Conservation (phyloP, 1,139 yeast species). For the Debaryomyces psychrophilus region DNA sequence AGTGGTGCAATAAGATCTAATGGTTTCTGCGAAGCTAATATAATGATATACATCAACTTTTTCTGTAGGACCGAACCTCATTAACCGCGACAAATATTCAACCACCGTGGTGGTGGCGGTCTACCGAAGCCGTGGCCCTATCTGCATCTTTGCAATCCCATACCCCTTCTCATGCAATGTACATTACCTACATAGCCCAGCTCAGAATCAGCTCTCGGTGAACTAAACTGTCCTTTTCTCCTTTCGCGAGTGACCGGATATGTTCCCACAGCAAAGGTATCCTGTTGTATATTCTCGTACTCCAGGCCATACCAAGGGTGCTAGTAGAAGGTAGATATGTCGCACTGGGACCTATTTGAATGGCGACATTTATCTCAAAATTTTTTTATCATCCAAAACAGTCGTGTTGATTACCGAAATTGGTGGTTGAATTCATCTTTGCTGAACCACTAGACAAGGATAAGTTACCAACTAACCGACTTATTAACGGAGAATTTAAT, state of each 20-base stretch:
- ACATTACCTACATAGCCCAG: too few species aligned
- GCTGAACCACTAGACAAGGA: conserved; percentile 9
- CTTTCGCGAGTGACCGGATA: too few species aligned
- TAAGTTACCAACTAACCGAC: background rate
- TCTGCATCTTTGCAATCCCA: too few species aligned
- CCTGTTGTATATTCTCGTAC: background rate
- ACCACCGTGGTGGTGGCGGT: too few species aligned
- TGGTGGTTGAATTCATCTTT: conserved; percentile 9
- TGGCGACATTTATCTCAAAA: background rate
- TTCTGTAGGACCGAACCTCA: background rate
- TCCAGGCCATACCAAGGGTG: background rate
- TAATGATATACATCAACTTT: background rate
- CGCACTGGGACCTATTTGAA: background rate
- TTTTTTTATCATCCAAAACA: background rate
- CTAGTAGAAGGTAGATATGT: background rate
- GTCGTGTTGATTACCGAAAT: conserved; percentile 5
- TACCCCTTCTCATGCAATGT: too few species aligned
- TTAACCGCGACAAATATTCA: too few species aligned
- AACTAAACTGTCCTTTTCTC: too few species aligned
- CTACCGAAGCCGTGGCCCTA: too few species aligned
- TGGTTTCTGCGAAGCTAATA: background rate
- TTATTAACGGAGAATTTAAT: conserved; percentile 2
- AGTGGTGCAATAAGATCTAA: background rate
- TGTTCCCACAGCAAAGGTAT: too few species aligned
- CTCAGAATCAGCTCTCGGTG: too few species aligned